Conservation (phyloP, 225 moss, liverwort and hornwort species). For the Polytrichum formosum region DNA sequence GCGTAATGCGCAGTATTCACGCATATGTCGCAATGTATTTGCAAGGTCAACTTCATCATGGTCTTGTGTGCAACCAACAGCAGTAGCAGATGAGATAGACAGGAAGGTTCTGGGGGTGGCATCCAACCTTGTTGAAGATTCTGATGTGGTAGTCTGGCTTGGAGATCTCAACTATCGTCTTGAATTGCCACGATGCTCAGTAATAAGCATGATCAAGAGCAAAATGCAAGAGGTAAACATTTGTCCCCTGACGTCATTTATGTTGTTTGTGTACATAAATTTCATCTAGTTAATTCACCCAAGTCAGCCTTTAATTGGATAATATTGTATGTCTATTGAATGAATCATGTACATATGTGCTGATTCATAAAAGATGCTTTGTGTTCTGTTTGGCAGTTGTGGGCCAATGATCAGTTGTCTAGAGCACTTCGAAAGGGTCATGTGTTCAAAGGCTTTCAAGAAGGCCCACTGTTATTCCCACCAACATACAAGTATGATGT, state of each 20-base stretch:
- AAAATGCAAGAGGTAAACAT: slow-evolving; percentile 52
- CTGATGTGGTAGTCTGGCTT: slow-evolving; percentile 72
- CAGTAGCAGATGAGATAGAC: slow-evolving; percentile 29
- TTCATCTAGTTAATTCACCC: too few species aligned
- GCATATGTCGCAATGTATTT: slow-evolving; percentile 31
- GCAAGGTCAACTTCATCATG: slow-evolving; percentile 43
- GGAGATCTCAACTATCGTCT: slow-evolving; percentile 75
- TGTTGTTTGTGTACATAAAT: background rate
- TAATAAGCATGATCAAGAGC: slow-evolving; percentile 44
- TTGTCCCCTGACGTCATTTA: background rate
- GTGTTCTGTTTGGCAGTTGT: slow-evolving; percentile 32
- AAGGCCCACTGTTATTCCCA: slow-evolving; percentile 62
- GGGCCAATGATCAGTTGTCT: slow-evolving; percentile 61
- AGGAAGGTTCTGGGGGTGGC: slow-evolving; percentile 27
- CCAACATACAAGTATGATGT: slow-evolving; percentile 76
- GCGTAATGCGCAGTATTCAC: slow-evolving; percentile 33
- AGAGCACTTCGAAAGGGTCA: slow-evolving; percentile 45
- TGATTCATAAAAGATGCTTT: too few species aligned
- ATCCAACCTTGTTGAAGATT: slow-evolving; percentile 43
- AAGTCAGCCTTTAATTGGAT: too few species aligned
- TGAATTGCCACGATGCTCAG: slow-evolving; percentile 56
- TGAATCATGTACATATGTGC: too few species aligned
- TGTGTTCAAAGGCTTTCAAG: slow-evolving; percentile 61
- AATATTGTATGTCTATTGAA: too few species aligned
- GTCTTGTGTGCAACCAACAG: slow-evolving; percentile 33